Evolutionary conservation across 2,329 filamentous ascomycete species (phyloP).

Genomic region (Scedosporium minutisporum): DNA sequence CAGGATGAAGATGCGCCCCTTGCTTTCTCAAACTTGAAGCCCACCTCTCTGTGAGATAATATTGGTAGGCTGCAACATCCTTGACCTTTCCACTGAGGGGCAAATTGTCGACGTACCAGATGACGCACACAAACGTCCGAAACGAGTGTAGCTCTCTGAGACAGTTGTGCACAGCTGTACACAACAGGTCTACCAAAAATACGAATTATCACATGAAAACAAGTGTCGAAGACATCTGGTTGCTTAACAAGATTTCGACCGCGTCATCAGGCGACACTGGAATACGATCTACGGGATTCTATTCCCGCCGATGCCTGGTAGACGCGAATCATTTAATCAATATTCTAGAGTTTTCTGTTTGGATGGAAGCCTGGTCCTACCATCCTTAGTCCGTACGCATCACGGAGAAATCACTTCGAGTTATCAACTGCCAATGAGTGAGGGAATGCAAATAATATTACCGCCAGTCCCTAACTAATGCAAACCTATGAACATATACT

Average conservation of each 20-base stretch:
- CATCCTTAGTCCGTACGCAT: no score
- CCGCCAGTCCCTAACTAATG: neutral
- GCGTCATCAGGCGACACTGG: neutral
- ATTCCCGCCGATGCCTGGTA: neutral
- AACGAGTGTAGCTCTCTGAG: neutral
- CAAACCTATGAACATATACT: neutral
- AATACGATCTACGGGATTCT: neutral
- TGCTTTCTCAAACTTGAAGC: neutral
- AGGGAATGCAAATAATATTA: neutral
- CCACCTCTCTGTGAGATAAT: neutral
- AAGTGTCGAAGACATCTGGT: neutral
- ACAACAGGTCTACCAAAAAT: neutral
- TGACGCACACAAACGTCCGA: slow-evolving; percentile 1
- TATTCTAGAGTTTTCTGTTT: neutral
- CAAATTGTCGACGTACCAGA: slow-evolving; percentile 1
- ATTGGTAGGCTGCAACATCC: neutral
- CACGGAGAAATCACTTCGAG: no score
- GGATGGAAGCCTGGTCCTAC: neutral
- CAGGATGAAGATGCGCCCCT: neutral
- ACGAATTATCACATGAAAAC: neutral
- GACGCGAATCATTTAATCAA: neutral
- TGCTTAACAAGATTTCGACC: neutral
- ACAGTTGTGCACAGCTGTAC: neutral
- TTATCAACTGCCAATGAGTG: no score
- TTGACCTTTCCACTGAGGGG: slow-evolving; percentile 1